Evolutionary conservation across 192 early-diverging fungal genomes (phyloP), one percentile per base, ranked within the genome.

Genomic region (Funneliformis geosporum): DNA sequence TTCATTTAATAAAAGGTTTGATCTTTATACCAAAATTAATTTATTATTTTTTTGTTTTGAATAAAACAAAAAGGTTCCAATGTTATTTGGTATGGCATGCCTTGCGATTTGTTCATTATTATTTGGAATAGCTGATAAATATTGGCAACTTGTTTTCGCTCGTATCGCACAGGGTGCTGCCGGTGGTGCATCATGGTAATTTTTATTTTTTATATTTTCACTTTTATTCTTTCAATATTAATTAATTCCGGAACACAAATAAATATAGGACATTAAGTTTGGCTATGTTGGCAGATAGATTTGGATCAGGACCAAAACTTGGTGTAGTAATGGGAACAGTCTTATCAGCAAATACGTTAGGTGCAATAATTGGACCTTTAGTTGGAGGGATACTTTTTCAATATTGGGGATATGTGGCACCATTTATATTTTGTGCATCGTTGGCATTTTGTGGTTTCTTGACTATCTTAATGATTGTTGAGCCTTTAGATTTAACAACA

Each of bases 281-380:
- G 38, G 91, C 89, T 23, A 90, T 93, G 90, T 80, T 94, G 18
- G 91, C 92, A 25, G 92, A 94, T 76, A 88, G 91, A 0, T 94
- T 90, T 59, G 83, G 86, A 5, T 88, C 88, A 28, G 83, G 85
- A 12, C 83, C 87, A n/a, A 88, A 85, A 39, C 80, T 92, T 10
- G 92, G 92, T 25, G 80, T 88, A n/a, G 91, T 90, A 14, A 93
- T 94, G 92, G 92, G 92, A 16, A 87, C 89, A 18, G 89, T 90
- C 0, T 86, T 93, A 72, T 87, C 88, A 1, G 91, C 90, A 2
- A 89, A 92, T 40, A 89, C 91, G 14, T 77, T 95, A 16, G 94
- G 94, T 4, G 89, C 89, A 47, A 84, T 92, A n/a, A 80, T 90
- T 38, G 94, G 94, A 2, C 92, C 93, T 1, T 83, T 91, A 39